Evolutionary conservation across 768 basidiomycete genomes (phyloP), one percentile per base, ranked within the genome.

Genomic region (Kwoniella botswanensis): DNA sequence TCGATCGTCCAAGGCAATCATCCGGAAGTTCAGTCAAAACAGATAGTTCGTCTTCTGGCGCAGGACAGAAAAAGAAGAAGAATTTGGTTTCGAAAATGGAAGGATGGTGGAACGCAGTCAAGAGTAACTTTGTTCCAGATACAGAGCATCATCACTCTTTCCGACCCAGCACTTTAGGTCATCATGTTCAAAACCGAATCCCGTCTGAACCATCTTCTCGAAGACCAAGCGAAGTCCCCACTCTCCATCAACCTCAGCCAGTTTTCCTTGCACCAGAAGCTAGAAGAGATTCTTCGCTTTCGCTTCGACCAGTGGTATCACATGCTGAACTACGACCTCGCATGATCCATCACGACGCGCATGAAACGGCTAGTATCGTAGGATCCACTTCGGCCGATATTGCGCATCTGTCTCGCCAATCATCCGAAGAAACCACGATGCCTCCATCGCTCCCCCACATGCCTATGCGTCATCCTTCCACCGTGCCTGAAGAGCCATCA

Each of bases 81-180:
- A 79, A 75, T 46, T 52, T 83, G 50, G 79, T 76, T 17, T 63
- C 46, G 2, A 54, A 63, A 72, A 82, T 84, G 75, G 83, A 84
- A 67, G 83, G 83, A 3, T 84, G 83, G 83, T 84, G 83, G 83
- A 81, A 78, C 44, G 79, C 83, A 29, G 83, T 84, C 62, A 83
- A 83, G 55, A 77, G 74, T 68, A 84, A 82, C 64, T 82, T 84
- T 54, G 70, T 69, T 1, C 73, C 76, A 13, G 81, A 82, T 53
- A 44, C 41, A 46, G 52, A 58, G 44, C 44, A 63, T 21, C 62
- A 65, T 42, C 57, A 54, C 35, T 50, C 70, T 4, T 24, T 61
- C 46, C 58, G 72, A 46, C 72, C 76, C 15, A 70, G 63, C 59
- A 72, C 61, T 53, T 56, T 74, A n/a, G 67, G 71, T 17, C 24